A percentile compares a stretch with the other conserved stretches of the same genome.
Evolutionary conservation across 2,329 filamentous ascomycete species (phyloP).

Genomic region (Talaromyces sp.): DNA sequence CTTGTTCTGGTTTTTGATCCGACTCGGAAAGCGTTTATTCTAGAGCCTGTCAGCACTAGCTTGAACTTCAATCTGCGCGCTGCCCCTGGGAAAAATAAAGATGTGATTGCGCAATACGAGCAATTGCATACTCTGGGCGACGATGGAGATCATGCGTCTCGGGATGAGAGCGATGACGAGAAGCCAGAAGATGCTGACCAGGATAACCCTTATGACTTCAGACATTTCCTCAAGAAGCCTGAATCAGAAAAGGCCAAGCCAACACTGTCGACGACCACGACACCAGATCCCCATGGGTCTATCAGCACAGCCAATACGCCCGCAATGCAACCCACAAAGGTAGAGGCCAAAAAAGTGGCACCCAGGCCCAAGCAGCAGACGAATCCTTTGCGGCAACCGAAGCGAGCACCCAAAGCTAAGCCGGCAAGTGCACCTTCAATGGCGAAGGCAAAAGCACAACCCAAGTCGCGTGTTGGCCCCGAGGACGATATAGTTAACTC

Average conservation of each 20-base stretch:
- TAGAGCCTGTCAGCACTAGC: constrained; percentile 77
- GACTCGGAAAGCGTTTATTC: constrained; percentile 69
- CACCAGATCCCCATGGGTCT: constrained; percentile 36
- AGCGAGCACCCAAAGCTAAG: constrained; percentile 12
- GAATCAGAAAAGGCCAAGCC: constrained; percentile 36
- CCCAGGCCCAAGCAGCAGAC: constrained; percentile 24
- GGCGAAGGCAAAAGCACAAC: constrained; percentile 24
- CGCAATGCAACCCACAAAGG: constrained; percentile 31
- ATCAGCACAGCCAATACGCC: constrained; percentile 38
- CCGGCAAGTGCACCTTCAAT: neutral
- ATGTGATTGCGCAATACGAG: constrained; percentile 64
- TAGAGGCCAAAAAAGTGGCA: constrained; percentile 29
- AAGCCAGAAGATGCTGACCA: constrained; percentile 40
- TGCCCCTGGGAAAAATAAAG: constrained; percentile 66
- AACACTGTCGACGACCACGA: constrained; percentile 30
- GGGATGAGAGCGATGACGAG: constrained; percentile 39
- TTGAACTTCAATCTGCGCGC: constrained; percentile 83
- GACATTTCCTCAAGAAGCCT: constrained; percentile 49
- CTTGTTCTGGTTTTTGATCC: constrained; percentile 71
- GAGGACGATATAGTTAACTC: constrained; percentile 30
- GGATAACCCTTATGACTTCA: constrained; percentile 50
- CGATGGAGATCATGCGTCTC: constrained; percentile 29
- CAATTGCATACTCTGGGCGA: constrained; percentile 56
- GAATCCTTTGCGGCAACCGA: constrained; percentile 21
- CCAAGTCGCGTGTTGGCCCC: constrained; percentile 29